A percentile compares a stretch with the other conserved stretches of the same genome.
phyloP scores from a whole-genome alignment of 139 green algal genomes.

The Ettlia oleoabundans region DNA sequence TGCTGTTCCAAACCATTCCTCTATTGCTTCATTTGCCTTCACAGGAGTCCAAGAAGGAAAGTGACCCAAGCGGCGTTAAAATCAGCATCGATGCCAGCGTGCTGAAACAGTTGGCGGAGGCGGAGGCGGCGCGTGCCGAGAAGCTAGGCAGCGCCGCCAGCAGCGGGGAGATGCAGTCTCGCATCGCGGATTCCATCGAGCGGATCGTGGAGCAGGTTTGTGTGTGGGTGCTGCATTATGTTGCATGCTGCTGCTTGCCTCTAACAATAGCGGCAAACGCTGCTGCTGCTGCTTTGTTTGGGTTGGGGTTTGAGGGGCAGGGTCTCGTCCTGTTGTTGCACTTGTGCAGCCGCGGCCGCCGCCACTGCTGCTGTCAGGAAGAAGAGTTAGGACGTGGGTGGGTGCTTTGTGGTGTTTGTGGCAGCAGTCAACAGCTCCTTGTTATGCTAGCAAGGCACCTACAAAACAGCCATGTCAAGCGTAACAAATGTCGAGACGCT shows the following conservation, averaged over 20 bases:
- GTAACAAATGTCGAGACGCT: no score
- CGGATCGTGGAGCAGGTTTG: constrained; percentile 29
- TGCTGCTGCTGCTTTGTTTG: background rate
- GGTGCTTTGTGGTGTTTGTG: no score
- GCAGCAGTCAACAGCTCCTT: no score
- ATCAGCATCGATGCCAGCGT: constrained; percentile 49
- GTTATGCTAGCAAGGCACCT: no score
- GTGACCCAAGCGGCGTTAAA: background rate
- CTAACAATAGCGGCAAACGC: background rate
- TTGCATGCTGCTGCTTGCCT: background rate
- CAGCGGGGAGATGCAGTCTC: constrained; percentile 10
- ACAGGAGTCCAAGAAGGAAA: background rate
- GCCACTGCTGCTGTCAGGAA: no score
- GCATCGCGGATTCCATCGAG: background rate
- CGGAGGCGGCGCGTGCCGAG: constrained; percentile 44
- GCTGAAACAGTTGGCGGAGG: constrained; percentile 47
- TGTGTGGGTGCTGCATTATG: background rate
- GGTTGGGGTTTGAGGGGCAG: no score
- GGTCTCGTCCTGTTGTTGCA: no score
- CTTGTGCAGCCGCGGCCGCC: no score
- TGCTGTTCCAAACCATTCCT: background rate
- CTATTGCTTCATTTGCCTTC: background rate
- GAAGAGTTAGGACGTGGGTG: no score
- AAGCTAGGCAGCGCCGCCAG: background rate
- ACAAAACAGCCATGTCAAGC: no score